phyloP scores from a whole-genome alignment of 2,329 filamentous ascomycete species.

The Cladophialophora immunda region DNA sequence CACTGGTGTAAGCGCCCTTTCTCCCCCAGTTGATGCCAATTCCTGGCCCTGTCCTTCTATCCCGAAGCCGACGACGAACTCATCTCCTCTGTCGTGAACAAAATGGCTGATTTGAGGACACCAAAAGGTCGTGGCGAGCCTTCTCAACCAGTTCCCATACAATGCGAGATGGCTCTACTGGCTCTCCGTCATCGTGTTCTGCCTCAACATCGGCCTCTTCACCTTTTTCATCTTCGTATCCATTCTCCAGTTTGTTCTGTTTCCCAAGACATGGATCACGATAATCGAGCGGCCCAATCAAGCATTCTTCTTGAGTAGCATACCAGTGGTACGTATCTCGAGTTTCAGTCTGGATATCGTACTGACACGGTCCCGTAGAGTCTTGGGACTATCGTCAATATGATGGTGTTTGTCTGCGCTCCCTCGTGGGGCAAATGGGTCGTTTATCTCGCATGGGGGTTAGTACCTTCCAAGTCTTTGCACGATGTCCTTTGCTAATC shows the following conservation, averaged over 20 bases:
- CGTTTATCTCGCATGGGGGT: slow-evolving; percentile 62
- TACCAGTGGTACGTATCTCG: slow-evolving; percentile 64
- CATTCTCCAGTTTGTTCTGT: slow-evolving; percentile 57
- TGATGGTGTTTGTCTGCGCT: slow-evolving; percentile 69
- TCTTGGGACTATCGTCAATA: slow-evolving; percentile 72
- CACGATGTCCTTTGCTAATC: neutral
- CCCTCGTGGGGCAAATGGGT: slow-evolving; percentile 67
- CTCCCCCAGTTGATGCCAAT: neutral
- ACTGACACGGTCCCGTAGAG: slow-evolving; percentile 36
- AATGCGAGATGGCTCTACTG: slow-evolving; percentile 65
- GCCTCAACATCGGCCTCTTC: slow-evolving; percentile 68
- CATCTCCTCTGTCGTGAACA: neutral
- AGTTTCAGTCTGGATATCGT: neutral
- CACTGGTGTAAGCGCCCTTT: slow-evolving; percentile 59
- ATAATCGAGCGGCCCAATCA: slow-evolving; percentile 73
- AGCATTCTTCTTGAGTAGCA: slow-evolving; percentile 71
- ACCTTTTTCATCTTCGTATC: slow-evolving; percentile 33
- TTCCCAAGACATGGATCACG: slow-evolving; percentile 64
- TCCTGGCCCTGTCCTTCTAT: neutral
- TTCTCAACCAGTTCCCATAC: slow-evolving; percentile 70
- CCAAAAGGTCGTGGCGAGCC: slow-evolving; percentile 61
- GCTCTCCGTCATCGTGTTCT: slow-evolving; percentile 68
- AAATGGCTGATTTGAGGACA: slow-evolving; percentile 2
- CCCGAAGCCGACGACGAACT: neutral
- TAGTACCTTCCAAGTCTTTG: neutral